A percentile compares a stretch with the other conserved stretches of the same genome.
These are phyloP conservation scores for Psilocybe cyanescens DNA, from an alignment of 768 basidiomycete genomes.

Conservation along the genomic window DNA sequence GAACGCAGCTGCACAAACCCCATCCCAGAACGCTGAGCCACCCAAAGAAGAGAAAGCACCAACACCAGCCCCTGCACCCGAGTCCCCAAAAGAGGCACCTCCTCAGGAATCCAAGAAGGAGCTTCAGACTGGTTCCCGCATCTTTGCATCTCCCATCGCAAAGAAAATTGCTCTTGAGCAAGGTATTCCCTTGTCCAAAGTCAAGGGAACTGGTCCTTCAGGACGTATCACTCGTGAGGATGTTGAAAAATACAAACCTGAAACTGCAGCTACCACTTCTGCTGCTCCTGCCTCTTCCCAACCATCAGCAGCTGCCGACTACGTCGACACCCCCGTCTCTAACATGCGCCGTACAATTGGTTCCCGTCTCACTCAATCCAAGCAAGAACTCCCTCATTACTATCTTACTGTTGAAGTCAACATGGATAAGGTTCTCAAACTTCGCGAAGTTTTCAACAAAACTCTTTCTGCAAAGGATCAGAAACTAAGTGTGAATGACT, in stretches of 20 bases:
- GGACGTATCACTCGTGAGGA: slow-evolving; percentile 96
- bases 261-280: slow-evolving; percentile 42
- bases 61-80: slow-evolving; percentile 24
- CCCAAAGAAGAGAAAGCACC: slow-evolving; percentile 18
- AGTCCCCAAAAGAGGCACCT: slow-evolving; percentile 19
- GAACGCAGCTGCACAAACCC: slow-evolving; percentile 52
- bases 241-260: slow-evolving; percentile 84
- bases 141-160: slow-evolving; percentile 95
- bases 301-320: slow-evolving; percentile 60
- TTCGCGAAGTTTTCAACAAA: slow-evolving; percentile 96
- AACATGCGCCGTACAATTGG: slow-evolving; percentile 97
- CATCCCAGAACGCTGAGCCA: slow-evolving; percentile 39
- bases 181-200: slow-evolving; percentile 85
- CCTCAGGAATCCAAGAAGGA: slow-evolving; percentile 53
- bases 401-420: slow-evolving; percentile 94
- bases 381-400: slow-evolving; percentile 96
- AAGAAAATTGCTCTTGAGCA: slow-evolving; percentile 96
- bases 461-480: slow-evolving; percentile 86
- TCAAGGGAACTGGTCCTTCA: slow-evolving; percentile 93
- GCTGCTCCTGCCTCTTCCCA: slow-evolving; percentile 48
- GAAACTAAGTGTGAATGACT: slow-evolving; percentile 98
- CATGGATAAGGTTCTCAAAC: slow-evolving; percentile 95
- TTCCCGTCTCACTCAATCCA: slow-evolving; percentile 86
- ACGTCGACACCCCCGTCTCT: slow-evolving; percentile 86
- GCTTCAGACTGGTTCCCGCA: slow-evolving; percentile 71